Conservation (phyloP, 2,329 filamentous ascomycete genomes). For the Aspergillus fructus region DNA sequence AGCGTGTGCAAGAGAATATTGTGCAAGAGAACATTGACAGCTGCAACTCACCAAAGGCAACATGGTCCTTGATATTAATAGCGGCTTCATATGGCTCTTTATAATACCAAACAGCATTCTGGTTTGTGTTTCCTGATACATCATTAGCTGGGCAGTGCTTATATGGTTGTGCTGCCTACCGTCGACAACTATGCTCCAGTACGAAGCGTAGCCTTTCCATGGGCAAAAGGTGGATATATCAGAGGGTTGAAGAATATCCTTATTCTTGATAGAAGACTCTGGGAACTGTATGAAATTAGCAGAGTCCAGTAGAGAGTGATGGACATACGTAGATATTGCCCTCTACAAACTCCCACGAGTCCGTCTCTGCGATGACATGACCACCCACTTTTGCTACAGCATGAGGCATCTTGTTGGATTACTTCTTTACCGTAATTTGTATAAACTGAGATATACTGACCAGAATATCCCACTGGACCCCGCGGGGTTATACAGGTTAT, state of each 20-base stretch:
- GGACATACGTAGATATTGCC: constrained; percentile 50
- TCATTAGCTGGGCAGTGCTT: neutral
- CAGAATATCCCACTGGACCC: too few species aligned
- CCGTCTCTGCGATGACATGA: constrained; percentile 51
- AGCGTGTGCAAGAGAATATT: neutral
- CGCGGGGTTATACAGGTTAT: too few species aligned
- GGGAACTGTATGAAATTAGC: constrained; percentile 38
- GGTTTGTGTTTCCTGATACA: constrained; percentile 43
- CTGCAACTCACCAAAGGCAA: constrained; percentile 57
- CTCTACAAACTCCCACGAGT: constrained; percentile 56
- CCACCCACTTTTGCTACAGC: constrained; percentile 52
- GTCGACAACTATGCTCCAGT: constrained; percentile 55
- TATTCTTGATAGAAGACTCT: constrained; percentile 45
- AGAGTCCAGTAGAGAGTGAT: neutral
- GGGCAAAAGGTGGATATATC: constrained; percentile 52
- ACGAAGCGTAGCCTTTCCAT: constrained; percentile 59
- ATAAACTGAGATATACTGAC: too few species aligned
- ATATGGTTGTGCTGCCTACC: constrained; percentile 29
- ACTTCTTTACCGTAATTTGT: neutral
- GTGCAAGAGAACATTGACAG: neutral
- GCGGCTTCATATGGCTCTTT: constrained; percentile 51
- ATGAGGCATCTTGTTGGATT: constrained; percentile 27
- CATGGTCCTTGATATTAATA: constrained; percentile 53
- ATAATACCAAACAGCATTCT: constrained; percentile 62
- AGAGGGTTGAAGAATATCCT: constrained; percentile 46